Base-by-base conservation (phyloP, 495 filamentous ascomycete genomes). In the Penicillium macrosclerotiorum region DNA sequence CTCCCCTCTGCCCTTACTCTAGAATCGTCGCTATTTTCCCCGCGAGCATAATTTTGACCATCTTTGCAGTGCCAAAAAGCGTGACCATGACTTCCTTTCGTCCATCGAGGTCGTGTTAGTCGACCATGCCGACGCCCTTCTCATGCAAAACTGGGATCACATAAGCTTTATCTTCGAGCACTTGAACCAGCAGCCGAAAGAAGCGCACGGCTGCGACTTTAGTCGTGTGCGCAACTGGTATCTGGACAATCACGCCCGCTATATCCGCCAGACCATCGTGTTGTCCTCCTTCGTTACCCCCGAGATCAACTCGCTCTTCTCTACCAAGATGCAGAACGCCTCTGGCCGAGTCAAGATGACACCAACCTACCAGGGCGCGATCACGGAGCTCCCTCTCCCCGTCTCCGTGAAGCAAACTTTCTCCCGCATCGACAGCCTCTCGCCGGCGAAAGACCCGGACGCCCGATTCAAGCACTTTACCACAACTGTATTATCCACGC, bases 61-160 rank as follows among this genome's bases (percentile, higher is more conserved):
- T n/a, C 18, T 22, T 20, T 14, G 14, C 43, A 73, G 70, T 49
- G 72, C 74, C 27, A 90, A 90, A 67, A 92, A 91, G 59, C 71
- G 80, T 8, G 93, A 98, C 59, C 83, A 80, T 54, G 93, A 98
- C 64, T 98, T 95, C 62, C 77, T 98, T 16, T 90, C 84, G 35
- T 95, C 90, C 0, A 87, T 98, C 54, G 93, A 98, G 64, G 62
- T 98, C 8, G 83, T 90, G 18, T 74, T 98, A 27, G 75, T 94
- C 35, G 93, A 98, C 64, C 90, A 96, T 61, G 88, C 90, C 30
- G 94, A 97, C 63, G 90, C 90, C 1, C 75, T 97, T 12, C 78
- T 91, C 13, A 96, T 96, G 91, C 93, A 98, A 60, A 96, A 95
- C 67, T 97, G 94, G 93, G 91, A 96, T 55, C 90, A 97, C 67